Evolutionary conservation across 2,329 filamentous ascomycete genomes (phyloP).

Genomic region (Fusarium duplospermum): DNA sequence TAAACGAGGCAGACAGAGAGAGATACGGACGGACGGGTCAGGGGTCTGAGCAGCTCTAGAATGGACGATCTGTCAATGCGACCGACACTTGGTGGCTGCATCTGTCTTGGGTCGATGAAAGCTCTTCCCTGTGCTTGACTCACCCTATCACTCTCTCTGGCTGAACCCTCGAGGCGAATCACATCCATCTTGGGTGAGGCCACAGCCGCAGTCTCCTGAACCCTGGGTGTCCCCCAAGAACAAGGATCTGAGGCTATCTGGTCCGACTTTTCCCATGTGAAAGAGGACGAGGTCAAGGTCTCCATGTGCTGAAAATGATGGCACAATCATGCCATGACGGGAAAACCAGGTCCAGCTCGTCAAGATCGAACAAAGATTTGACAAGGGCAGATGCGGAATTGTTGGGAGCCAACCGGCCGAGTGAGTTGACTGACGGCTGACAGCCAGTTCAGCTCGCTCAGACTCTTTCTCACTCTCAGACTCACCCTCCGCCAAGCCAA

Average conservation of each 20-base stretch:
- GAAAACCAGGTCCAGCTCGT: slow-evolving; percentile 4
- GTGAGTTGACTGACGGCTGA: slow-evolving; percentile 13
- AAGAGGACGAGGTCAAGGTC: slow-evolving; percentile 12
- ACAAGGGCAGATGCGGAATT: slow-evolving; percentile 6
- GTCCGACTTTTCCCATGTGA: slow-evolving; percentile 17
- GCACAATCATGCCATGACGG: slow-evolving; percentile 27
- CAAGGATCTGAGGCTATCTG: slow-evolving; percentile 29
- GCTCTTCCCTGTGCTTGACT: background rate
- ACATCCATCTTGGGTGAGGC: background rate
- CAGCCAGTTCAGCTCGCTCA: background rate
- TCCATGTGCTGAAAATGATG: slow-evolving; percentile 11
- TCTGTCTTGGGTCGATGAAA: background rate
- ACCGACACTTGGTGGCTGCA: background rate
- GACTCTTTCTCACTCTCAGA: background rate
- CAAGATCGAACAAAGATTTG: slow-evolving; percentile 18
- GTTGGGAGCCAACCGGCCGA: slow-evolving; percentile 15
- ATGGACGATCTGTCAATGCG: background rate
- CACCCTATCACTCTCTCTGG: background rate
- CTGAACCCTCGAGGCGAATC: slow-evolving; percentile 2
- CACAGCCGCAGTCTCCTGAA: background rate
- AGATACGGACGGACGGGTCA: background rate
- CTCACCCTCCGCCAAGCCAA: background rate
- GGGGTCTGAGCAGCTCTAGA: background rate
- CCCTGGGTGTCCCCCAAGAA: slow-evolving; percentile 19
- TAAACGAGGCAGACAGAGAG: background rate